These are phyloP conservation scores for Pterula multifida DNA, from an alignment of 1,284 basidiomycete genomes.

Conservation along the genomic window DNA sequence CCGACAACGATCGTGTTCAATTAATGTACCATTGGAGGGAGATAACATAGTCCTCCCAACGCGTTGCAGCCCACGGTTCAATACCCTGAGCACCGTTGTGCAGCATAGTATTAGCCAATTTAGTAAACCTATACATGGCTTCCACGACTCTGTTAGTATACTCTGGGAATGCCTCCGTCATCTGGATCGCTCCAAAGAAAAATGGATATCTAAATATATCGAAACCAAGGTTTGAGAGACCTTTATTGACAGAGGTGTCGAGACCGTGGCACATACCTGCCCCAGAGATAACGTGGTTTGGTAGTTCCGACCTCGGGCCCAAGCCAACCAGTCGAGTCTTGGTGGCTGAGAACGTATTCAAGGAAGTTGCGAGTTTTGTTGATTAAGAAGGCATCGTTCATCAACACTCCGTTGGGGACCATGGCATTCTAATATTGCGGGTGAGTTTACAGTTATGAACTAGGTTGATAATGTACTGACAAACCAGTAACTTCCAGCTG, in stretches of 20 bases:
- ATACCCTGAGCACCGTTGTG: constrained; percentile 34
- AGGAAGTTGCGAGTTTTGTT: constrained; percentile 36
- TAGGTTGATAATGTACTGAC: constrained; percentile 22
- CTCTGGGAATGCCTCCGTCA: constrained; percentile 27
- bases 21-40: constrained; percentile 35
- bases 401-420: constrained; percentile 37
- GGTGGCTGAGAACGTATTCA: constrained; percentile 39
- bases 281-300: constrained; percentile 45
- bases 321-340: constrained; percentile 44
- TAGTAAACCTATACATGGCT: constrained; percentile 38
- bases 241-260: no score
- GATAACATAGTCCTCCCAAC: constrained; percentile 49
- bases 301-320: constrained; percentile 43
- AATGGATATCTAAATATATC: constrained; percentile 32
- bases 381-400: constrained; percentile 32
- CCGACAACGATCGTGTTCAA: background rate
- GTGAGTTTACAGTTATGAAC: background rate
- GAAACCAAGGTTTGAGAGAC: no score
- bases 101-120: constrained; percentile 44
- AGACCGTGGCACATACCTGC: constrained; percentile 24
- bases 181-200: constrained; percentile 30
- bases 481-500: constrained; percentile 52
- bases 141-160: constrained; percentile 31
- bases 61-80: constrained; percentile 39
- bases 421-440: constrained; percentile 32